Evolutionary conservation across 108 stramenopile genomes (phyloP).

Genomic region (Skeletonema potamos): DNA sequence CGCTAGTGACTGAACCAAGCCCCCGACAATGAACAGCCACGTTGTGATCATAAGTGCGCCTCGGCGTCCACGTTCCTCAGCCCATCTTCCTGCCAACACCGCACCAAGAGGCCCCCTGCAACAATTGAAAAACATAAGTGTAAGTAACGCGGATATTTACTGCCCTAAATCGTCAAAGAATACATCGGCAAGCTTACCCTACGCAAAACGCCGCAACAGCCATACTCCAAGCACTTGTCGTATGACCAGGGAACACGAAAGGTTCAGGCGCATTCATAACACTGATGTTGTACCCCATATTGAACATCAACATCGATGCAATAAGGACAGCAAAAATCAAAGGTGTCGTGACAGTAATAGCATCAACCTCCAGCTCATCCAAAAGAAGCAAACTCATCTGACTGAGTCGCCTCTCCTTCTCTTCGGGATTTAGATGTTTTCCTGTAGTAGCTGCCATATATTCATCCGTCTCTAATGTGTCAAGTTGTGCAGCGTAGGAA

Average conservation of each 20-base stretch:
- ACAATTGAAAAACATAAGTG: background rate
- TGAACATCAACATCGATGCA: conserved; percentile 47
- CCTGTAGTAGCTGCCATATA: conserved; percentile 31
- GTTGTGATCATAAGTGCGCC: conserved; percentile 73
- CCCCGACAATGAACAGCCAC: conserved; percentile 82
- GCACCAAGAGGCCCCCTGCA: conserved; percentile 74
- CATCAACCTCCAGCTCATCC: conserved; percentile 84
- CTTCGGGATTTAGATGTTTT: conserved; percentile 44
- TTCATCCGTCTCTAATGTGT: conserved; percentile 53
- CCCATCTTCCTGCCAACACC: conserved; percentile 57
- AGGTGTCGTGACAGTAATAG: conserved; percentile 78
- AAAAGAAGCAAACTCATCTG: conserved; percentile 73
- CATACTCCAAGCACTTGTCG: conserved; percentile 72
- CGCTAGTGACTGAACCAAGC: conserved; percentile 71
- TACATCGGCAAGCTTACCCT: conserved; percentile 27
- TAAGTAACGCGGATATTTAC: background rate
- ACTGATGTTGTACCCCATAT: conserved; percentile 75
- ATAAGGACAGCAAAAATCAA: conserved; percentile 78
- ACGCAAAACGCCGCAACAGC: conserved; percentile 83
- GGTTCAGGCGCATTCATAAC: conserved; percentile 88
- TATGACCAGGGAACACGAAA: conserved; percentile 84
- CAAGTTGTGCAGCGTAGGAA: conserved; percentile 79
- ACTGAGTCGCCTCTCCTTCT: conserved; percentile 50
- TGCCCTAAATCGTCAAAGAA: background rate
- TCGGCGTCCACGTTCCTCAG: conserved; percentile 73